Conservation (phyloP, 306 rosid species). For the Ziziphus jujuba region DNA sequence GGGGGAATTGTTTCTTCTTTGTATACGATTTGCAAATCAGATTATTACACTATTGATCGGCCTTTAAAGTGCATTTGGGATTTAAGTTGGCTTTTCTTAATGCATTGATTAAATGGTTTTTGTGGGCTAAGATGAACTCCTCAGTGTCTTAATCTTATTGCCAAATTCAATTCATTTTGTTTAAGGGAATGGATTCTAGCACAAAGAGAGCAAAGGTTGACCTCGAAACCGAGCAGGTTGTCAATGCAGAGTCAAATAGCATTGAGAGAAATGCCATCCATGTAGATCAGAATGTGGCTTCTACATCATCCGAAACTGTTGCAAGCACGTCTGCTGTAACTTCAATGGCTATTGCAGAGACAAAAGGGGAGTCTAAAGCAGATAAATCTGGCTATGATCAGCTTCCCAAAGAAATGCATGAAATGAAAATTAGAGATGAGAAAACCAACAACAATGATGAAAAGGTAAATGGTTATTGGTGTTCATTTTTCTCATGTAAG, state of each 20-base stretch:
- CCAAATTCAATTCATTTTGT: not conserved
- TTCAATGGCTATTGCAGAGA: slow-evolving; percentile 38
- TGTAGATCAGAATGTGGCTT: slow-evolving; percentile 35
- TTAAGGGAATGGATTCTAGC: slow-evolving; percentile 64
- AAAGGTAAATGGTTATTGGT: slow-evolving; percentile 44
- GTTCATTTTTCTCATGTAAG: not conserved
- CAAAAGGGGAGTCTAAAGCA: slow-evolving; percentile 26
- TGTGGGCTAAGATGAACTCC: not conserved
- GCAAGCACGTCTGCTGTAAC: slow-evolving; percentile 49
- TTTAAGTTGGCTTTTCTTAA: not conserved
- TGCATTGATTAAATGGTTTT: not conserved
- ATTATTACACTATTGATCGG: not conserved
- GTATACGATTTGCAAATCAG: not conserved
- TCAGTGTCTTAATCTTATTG: not conserved
- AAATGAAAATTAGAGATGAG: slow-evolving; percentile 77
- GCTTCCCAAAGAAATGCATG: slow-evolving; percentile 68
- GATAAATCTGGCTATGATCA: slow-evolving; percentile 58
- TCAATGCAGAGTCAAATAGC: slow-evolving; percentile 26
- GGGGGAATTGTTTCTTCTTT: not conserved
- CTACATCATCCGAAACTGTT: slow-evolving; percentile 38
- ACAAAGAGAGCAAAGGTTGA: slow-evolving; percentile 67
- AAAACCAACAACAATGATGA: slow-evolving; percentile 49
- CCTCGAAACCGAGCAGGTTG: slow-evolving; percentile 47
- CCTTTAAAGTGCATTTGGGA: not conserved
- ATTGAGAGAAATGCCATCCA: slow-evolving; percentile 32